Evolutionary conservation across 805 yeast genomes (phyloP).

Genomic region (Pichia eremophila): DNA sequence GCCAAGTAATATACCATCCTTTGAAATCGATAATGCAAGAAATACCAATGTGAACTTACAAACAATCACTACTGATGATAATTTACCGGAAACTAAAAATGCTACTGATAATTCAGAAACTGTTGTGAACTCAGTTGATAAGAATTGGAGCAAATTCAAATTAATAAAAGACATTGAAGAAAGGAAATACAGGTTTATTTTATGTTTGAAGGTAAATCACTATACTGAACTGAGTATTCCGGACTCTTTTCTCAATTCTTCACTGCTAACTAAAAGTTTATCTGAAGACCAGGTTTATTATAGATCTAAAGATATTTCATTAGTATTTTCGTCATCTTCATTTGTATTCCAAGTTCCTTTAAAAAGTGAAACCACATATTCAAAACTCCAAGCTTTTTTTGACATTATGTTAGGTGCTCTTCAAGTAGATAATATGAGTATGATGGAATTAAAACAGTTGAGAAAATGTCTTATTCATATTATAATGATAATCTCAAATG

Average conservation of each 20-base stretch:
- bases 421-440: neutral
- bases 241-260: constrained; percentile 2
- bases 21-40: constrained; percentile 6
- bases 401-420: constrained; percentile 3
- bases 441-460: constrained; percentile 8
- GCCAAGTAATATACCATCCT: no score
- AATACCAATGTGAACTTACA: neutral
- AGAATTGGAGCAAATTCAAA: constrained; percentile 5
- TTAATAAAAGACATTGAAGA: neutral
- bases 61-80: neutral
- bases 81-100: neutral
- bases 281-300: neutral
- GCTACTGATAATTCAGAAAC: no score
- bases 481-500: constrained; percentile 18
- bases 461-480: constrained; percentile 19
- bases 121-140: neutral
- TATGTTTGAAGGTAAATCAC: constrained; percentile 4
- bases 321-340: constrained; percentile 1
- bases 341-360: constrained; percentile 4
- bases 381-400: constrained; percentile 4
- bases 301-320: neutral
- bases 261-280: neutral
- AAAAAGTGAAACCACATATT: neutral
- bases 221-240: neutral
- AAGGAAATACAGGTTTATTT: constrained; percentile 1